Base-by-base conservation (phyloP, 768 basidiomycete genomes). In the Pholiota microspora region DNA sequence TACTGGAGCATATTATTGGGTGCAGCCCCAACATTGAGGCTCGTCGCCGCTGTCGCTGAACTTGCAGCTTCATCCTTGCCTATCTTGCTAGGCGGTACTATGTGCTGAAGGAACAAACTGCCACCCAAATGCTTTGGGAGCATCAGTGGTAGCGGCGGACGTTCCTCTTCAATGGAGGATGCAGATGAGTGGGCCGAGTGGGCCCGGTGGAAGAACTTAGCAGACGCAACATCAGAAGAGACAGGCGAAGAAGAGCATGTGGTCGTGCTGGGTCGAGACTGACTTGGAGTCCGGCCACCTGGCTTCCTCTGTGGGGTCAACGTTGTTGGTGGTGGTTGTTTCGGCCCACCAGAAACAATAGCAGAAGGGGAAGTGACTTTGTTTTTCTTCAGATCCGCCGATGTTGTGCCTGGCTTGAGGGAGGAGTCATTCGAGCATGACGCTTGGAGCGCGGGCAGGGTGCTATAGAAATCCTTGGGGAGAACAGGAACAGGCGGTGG, bases 401-500 rank as follows among this genome's bases (percentile, higher is more conserved):
- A 6, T 6, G 7, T 31, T 31, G 42, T 10, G 21, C 32, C 28
- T 27, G 18, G 27, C 36, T 28, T 35, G 34, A 28, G 9, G 6
- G 46, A 29, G 8, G 51, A 51, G 10, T 51, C 51, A 12, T 51
- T 42, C 2, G 51, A 51, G 1, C 28, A 15, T 15, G 51, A 51
- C 7, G 51, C 16, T 12, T 25, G 51, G 18, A 51, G 51, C 7
- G 40, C 38, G 4, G 51, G 40, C 2, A 51, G 15, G 8, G 28
- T 15, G 7, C 28, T 13, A 10, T 29, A 49, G 10, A 63, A 73
- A 18, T 78, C 73, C 56, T 77, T 75, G 2, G 85, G 85, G 2
- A 88, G 71, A 7, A 79, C 74, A 27, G 86, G 86, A 0, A 87
- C 82, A 15, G 86, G 86, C 0, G 84, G 85, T 9, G 77, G 74